Evolutionary conservation across 495 filamentous ascomycete species (phyloP), one percentile per base, ranked within the genome.

Genomic region (Jackrogersella minutella): DNA sequence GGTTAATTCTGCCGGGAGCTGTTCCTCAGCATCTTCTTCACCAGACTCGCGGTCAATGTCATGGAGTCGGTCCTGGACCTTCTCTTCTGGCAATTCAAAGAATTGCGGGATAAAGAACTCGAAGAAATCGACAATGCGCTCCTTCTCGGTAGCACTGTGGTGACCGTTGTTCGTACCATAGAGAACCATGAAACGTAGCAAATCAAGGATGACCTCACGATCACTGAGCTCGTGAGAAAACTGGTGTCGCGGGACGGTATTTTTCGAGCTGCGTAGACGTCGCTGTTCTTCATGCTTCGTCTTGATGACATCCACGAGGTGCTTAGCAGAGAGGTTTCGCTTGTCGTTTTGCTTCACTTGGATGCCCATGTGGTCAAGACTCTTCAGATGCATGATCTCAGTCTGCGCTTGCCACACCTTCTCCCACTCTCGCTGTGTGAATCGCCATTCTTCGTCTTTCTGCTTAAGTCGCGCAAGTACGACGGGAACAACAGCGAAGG

Each of bases 401-500:
- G 93, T 97, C 76, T 97, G 95, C 57, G 89, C 88, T 57, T 93
- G 92, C 96, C 96, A 99, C 19, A 98, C 91, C 75, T 97, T 98
- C 77, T 98, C 93, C 96, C 96, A 99, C 73, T 98, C 96, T 21
- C 95, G 91, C 84, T 91, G 93, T 28, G 91, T 91, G 37, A 93
- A 91, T 64, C 96, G 92, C 96, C 96, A 99, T 70, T 97, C 93
- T 74, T 98, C 95, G 36, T 93, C 89, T 67, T 97, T 97, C 68
- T 93, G 89, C 78, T 97, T 97, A 57, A 97, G 80, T 11, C 96
- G 87, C 41, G 88, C 89, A 51, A 98, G 80, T 14, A 99, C 86
- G 33, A 97, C 85, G 0, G 96, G 93, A 3, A 98, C 83, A 6
- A 97, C 93, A 17, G 87, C 85, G 64, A 87, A 90, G 10, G 96